phyloP scores from a whole-genome alignment of 768 basidiomycete genomes.

The Suillus paluster region DNA sequence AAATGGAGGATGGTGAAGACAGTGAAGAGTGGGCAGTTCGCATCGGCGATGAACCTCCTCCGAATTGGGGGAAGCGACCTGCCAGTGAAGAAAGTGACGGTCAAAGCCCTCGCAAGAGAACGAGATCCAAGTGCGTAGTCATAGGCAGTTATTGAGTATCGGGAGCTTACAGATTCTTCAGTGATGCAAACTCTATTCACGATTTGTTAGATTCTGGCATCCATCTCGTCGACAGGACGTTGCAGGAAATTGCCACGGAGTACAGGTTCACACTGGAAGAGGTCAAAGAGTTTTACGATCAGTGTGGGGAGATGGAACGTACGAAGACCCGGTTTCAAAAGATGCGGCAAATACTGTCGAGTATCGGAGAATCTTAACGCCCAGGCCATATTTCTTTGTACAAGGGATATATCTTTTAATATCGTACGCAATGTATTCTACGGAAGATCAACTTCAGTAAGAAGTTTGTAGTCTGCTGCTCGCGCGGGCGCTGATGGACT shows the following conservation, averaged over 20 bases:
- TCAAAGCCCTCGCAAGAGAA: slow-evolving; percentile 45
- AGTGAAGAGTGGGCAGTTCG: slow-evolving; percentile 70
- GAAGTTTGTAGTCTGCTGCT: slow-evolving; percentile 66
- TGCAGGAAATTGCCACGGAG: slow-evolving; percentile 68
- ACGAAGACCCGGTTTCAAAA: slow-evolving; percentile 67
- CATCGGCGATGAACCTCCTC: slow-evolving; percentile 65
- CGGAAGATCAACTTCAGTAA: slow-evolving; percentile 64
- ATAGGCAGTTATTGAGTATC: background rate
- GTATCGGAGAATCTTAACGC: slow-evolving; percentile 26
- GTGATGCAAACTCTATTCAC: slow-evolving; percentile 2
- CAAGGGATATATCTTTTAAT: background rate
- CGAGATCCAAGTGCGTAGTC: slow-evolving; percentile 44
- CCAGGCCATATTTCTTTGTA: background rate
- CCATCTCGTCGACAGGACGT: slow-evolving; percentile 69
- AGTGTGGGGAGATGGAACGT: slow-evolving; percentile 68
- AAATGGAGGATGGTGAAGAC: slow-evolving; percentile 62
- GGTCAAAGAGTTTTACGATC: slow-evolving; percentile 79
- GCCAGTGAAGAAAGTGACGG: slow-evolving; percentile 42
- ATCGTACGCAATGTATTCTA: slow-evolving; percentile 15
- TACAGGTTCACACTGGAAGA: slow-evolving; percentile 76
- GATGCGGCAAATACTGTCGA: slow-evolving; percentile 59
- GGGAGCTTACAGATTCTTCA: background rate
- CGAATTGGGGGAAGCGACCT: slow-evolving; percentile 71
- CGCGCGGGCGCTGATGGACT: slow-evolving; percentile 83
- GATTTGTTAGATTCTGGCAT: slow-evolving; percentile 26